Base-by-base conservation (phyloP, 148 eudicot species). In the Rhododendron ferrugineum region DNA sequence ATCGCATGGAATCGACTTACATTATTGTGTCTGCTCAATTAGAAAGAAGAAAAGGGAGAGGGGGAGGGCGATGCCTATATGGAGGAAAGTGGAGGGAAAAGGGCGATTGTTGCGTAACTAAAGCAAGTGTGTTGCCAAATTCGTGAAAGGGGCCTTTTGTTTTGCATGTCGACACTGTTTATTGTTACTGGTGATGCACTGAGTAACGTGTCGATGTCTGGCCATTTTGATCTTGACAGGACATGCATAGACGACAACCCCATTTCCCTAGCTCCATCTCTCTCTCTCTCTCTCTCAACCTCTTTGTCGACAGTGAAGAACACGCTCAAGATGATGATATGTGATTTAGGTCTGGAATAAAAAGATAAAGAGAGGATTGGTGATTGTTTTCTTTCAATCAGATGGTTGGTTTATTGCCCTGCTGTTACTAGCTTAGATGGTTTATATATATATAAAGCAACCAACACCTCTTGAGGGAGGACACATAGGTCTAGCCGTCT, bases 51-150 rank as follows among this genome's bases (percentile, higher is more conserved):
- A 23, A 9, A 40, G 23, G 44, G 26, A 23, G 11, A 11, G 34
- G 22, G 54, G 30, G 64, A 1, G 36, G 86, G 50, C 49, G 66
- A 58, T 58, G 66, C 26, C 87, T 76, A 85, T 52, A 56, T 78
- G 70, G 30, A 16, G 89, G 81, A 28, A 70, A 83, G 86, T 68
- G 76, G 78, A 72, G 79, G 8, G 30, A n/a, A 88, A 88, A 85
- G 87, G 23, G 42, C 6, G 4, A 30, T 72, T 83, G 83, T 54
- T 16, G 60, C 20, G 60, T 3, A 54, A 18, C 20, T 54, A 54
- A 54, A 54, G 60, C 4, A 16, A 16, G 22, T 4, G 60, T 3
- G 60, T 54, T 54, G 20, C 60, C 44, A 58, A 28, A 30, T 84
- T 85, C 47, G 72, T 85, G 78, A 70, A 76, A 74, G 72, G n/a